phyloP scores from a whole-genome alignment of 1,284 basidiomycete genomes.

The Schizophyllum amplum region DNA sequence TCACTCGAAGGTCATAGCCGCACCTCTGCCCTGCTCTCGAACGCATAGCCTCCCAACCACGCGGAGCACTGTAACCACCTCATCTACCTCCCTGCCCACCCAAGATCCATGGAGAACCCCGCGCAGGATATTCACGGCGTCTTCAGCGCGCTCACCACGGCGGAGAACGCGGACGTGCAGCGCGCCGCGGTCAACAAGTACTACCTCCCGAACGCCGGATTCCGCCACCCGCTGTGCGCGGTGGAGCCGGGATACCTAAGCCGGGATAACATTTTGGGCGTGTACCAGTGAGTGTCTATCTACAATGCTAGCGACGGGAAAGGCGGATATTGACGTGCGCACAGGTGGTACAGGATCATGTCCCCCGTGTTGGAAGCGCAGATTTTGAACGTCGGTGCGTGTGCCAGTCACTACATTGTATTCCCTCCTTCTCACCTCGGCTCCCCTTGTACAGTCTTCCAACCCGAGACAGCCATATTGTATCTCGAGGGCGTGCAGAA shows the following conservation, averaged over 20 bases:
- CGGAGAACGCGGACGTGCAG: slow-evolving; percentile 42
- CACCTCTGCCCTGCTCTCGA: too few relatives aligned
- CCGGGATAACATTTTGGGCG: slow-evolving; percentile 39
- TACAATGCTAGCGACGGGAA: too few relatives aligned
- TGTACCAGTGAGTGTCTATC: slow-evolving; percentile 37
- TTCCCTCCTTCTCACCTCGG: neutral
- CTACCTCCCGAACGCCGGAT: slow-evolving; percentile 41
- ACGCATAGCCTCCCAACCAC: too few relatives aligned
- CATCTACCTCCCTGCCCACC: too few relatives aligned
- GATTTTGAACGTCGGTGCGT: slow-evolving; percentile 36
- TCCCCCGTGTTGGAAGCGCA: slow-evolving; percentile 38
- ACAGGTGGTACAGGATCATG: slow-evolving; percentile 53
- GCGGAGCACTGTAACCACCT: too few relatives aligned
- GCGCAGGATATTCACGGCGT: slow-evolving; percentile 38
- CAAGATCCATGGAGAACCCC: slow-evolving; percentile 54
- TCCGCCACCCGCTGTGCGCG: slow-evolving; percentile 45
- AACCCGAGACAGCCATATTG: slow-evolving; percentile 28
- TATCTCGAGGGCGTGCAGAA: slow-evolving; percentile 40
- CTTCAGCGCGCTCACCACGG: slow-evolving; percentile 33
- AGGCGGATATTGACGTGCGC: neutral
- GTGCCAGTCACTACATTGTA: neutral
- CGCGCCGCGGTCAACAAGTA: slow-evolving; percentile 37
- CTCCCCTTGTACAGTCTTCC: slow-evolving; percentile 26
- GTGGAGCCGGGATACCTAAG: slow-evolving; percentile 37
- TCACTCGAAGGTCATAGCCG: too few relatives aligned